A percentile compares a stretch with the other conserved stretches of the same genome.
Conservation (phyloP, 352 stramenopile genomes). For the Blastocystis sp. region DNA sequence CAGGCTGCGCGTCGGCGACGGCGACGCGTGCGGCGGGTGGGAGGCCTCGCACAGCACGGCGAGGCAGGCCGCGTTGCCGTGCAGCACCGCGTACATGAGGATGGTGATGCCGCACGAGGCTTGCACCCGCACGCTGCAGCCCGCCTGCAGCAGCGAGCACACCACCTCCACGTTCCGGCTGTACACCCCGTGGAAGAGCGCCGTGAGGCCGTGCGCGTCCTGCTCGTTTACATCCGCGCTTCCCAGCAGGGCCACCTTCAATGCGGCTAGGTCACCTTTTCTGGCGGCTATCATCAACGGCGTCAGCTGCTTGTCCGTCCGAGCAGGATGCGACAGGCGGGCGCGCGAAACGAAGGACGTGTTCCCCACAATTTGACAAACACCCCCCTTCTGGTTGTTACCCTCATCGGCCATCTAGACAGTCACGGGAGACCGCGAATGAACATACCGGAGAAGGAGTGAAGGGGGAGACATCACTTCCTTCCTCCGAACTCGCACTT, state of each 20-base stretch:
- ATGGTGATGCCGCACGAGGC: constrained; percentile 2
- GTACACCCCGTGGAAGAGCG: constrained; percentile 45
- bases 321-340: neutral
- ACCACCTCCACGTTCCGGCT: constrained; percentile 29
- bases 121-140: neutral
- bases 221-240: constrained; percentile 6
- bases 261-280: constrained; percentile 19
- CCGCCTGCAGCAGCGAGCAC: neutral
- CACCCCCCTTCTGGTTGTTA: neutral
- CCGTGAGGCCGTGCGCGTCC: constrained; percentile 48
- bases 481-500: constrained; percentile 8
- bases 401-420: constrained; percentile 13
- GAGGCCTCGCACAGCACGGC: neutral
- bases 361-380: neutral
- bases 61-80: neutral
- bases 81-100: constrained; percentile 34
- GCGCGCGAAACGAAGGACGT: constrained; percentile 6
- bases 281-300: neutral
- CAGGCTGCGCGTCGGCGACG: neutral
- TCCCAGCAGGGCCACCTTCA: constrained; percentile 4
- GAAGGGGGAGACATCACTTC: neutral
- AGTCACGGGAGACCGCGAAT: neutral
- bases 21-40: neutral
- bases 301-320: constrained; percentile 5
- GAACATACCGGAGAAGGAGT: constrained; percentile 20